Conservation (phyloP, 2,329 filamentous ascomycete genomes). For the Harringtonia lauricola region DNA sequence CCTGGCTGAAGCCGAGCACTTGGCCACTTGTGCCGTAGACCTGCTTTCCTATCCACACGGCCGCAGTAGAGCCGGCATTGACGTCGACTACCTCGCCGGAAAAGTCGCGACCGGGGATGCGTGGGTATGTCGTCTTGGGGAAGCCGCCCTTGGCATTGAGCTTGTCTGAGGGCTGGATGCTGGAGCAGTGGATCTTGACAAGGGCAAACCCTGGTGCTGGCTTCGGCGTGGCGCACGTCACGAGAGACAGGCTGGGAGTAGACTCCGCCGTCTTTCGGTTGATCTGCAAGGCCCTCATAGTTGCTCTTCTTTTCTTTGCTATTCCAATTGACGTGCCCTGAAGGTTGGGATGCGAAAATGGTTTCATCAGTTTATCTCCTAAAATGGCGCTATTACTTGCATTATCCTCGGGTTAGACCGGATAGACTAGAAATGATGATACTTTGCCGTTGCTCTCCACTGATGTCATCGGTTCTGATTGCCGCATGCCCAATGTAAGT, state of each 20-base stretch:
- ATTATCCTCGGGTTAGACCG: no score
- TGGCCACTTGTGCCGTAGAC: not conserved
- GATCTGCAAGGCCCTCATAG: conserved; percentile 1
- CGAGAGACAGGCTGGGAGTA: not conserved
- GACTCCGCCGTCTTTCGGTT: not conserved
- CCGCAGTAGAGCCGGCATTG: not conserved
- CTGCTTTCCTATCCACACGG: not conserved
- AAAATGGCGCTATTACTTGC: no score
- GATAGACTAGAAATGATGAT: no score
- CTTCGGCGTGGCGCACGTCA: not conserved
- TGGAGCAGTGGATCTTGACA: not conserved
- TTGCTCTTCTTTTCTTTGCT: no score
- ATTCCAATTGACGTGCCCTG: no score
- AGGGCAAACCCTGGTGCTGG: not conserved
- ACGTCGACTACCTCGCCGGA: not conserved
- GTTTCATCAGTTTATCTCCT: no score
- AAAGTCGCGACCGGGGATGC: conserved; percentile 1
- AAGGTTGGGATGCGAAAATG: no score
- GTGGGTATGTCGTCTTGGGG: not conserved
- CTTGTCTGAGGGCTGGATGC: conserved; percentile 1
- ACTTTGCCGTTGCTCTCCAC: no score
- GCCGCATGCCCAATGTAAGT: no score
- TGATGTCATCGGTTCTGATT: no score
- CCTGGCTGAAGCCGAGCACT: not conserved
- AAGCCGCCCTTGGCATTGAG: not conserved